Conservation (phyloP, 225 moss, liverwort and hornwort species). For the Sphagnum contortum region DNA sequence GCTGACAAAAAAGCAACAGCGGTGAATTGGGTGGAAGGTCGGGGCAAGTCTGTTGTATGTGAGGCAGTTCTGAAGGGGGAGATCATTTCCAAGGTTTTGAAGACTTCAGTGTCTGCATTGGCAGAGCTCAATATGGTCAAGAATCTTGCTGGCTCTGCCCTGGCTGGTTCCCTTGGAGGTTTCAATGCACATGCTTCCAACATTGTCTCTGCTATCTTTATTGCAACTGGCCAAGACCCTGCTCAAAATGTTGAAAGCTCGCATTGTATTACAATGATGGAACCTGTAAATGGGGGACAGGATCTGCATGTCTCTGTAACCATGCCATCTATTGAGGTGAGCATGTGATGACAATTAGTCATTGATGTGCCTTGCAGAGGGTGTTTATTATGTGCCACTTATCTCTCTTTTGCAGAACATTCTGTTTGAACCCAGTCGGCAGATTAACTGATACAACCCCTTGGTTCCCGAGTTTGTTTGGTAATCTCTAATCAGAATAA, state of each 20-base stretch:
- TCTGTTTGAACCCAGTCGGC: too few species aligned
- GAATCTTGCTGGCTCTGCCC: slow-evolving; percentile 38
- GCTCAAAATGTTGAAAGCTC: slow-evolving; percentile 50
- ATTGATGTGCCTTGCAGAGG: neutral
- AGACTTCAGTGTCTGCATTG: slow-evolving; percentile 27
- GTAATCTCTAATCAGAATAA: too few species aligned
- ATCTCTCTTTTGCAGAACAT: too few species aligned
- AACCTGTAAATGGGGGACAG: slow-evolving; percentile 37
- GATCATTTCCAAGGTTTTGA: slow-evolving; percentile 24
- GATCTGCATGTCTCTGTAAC: slow-evolving; percentile 42
- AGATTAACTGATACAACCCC: too few species aligned
- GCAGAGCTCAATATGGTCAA: slow-evolving; percentile 38
- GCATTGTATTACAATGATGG: slow-evolving; percentile 49
- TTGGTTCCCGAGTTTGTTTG: too few species aligned
- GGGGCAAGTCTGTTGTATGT: slow-evolving; percentile 60
- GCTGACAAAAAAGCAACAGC: slow-evolving; percentile 68
- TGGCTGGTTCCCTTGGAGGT: slow-evolving; percentile 43
- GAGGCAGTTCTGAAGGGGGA: slow-evolving; percentile 29
- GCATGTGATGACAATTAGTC: neutral
- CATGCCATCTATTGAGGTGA: slow-evolving; percentile 48
- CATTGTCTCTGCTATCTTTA: slow-evolving; percentile 42
- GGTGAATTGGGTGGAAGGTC: slow-evolving; percentile 60
- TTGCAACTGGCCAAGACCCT: slow-evolving; percentile 49
- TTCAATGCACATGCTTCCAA: slow-evolving; percentile 49
- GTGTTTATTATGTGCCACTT: neutral